Evolutionary conservation across 129 eudicot species (phyloP), one percentile per base, ranked within the genome.

Genomic region (Flaveria brownii): DNA sequence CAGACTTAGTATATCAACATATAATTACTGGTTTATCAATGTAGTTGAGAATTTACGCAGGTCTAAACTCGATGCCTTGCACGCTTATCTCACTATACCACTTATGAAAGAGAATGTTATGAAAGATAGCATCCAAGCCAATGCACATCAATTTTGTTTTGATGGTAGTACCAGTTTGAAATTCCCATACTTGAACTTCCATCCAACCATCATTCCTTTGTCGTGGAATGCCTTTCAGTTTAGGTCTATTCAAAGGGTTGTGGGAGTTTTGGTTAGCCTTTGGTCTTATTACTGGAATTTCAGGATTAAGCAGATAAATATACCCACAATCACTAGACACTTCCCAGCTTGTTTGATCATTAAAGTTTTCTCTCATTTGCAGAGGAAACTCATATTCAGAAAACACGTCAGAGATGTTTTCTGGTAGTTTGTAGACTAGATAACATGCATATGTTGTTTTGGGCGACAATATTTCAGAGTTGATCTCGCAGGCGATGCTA

Each of bases 141-240:
- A 61, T 7, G 13, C 57, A 23, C 65, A 63, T 17, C 2, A 5
- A 2, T 17, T 25, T 47, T 25, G n/a, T 8, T 47, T 51, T 25
- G 18, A 18, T 33, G 36, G 41, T 36, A 50, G 15, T 49, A 36
- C 30, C 13, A 15, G 80, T 30, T 76, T 66, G 65, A 33, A 22
- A 65, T 52, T 76, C 41, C 54, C 73, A 47, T 28, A 75, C 30
- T 45, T 46, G 72, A 15, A 75, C 79, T 59, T 73, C 78, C 60
- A 74, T 60, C 79, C 79, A 75, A 47, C 57, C 68, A 54, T 77
- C 68, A 1, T 23, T 14, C 56, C 74, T 54, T 1, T 5, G 12
- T 36, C 9, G 56, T 8, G 81, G 81, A 54, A 67, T 13, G 28
- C 74, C 74, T 67, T 66, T 52, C 43, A 36, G 8, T 54, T 51